Base-by-base conservation (phyloP, 371 early-diverging fungal species). In the Phascolomyces articulosus region DNA sequence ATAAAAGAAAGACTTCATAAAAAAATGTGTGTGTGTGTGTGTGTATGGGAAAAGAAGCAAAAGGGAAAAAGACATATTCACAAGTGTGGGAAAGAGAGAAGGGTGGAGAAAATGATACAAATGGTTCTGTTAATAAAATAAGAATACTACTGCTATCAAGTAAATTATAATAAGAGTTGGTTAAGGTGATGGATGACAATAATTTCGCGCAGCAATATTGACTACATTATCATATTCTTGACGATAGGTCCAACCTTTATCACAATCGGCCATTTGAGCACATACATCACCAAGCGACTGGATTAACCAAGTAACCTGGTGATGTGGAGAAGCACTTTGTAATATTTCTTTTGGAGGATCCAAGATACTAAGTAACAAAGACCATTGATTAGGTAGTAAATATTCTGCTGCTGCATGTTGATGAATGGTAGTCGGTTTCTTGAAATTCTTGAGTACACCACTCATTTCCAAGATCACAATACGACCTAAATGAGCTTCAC, bases 381-480 rank as follows among this genome's bases (percentile, higher is more conserved):
- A 49, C 53, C 58, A 41, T 21, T 58, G 60, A 21, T 56, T 7
- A 13, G 58, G 41, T 13, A 44, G 15, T 34, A 34, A 34, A 34
- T 34, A 34, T 9, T 31, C 31, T 31, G 31, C 10, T 31, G 6
- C 31, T 0, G 34, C 6, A 34, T 34, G 34, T 6, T 3, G 10
- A 31, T 31, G 31, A 31, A 31, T 3, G 27, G 26, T 9, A 2
- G 61, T 48, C 0, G 61, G 23, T 0, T 55, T 38, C 23, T 75
- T 78, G 29, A 68, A 74, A 26, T 76, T 72, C 62, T 79, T 79
- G 7, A 79, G 47, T 0, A 65, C 61, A 49, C 64, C 65, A 10
- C 69, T 64, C 62, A 76, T 72, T 62, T 79, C 79, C n/a, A 79
- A 67, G 0, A 75, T 66, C 18, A 79, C 34, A 9, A 59, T 58